Evolutionary conservation across 139 green algal species (phyloP).

Genomic region (Ettlia oleoabundans): DNA sequence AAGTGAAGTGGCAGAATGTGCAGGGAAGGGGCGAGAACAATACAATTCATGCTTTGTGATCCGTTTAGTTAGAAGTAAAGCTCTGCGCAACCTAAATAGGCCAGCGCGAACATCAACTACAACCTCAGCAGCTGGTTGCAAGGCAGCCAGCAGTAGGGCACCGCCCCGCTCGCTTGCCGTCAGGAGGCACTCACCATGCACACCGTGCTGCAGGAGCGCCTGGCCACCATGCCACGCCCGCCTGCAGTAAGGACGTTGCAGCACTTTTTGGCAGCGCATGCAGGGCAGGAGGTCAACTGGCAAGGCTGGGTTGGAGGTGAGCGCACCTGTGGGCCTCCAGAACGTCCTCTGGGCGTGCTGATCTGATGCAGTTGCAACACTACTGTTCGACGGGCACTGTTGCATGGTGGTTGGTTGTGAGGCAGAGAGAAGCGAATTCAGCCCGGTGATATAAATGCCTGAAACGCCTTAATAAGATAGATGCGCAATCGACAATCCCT

Average conservation of each 20-base stretch:
- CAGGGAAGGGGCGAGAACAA: not conserved
- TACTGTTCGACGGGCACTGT: not conserved
- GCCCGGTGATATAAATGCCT: too few species aligned
- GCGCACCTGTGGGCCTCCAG: not conserved
- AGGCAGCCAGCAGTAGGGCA: too few species aligned
- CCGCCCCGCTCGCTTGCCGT: too few species aligned
- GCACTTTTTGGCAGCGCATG: not conserved
- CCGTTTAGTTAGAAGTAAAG: too few species aligned
- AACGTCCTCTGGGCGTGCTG: not conserved
- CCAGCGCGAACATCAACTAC: too few species aligned
- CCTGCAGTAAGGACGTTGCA: not conserved
- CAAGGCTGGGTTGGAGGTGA: not conserved
- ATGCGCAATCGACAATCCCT: too few species aligned
- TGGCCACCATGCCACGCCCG: not conserved
- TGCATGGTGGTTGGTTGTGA: not conserved
- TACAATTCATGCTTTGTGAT: too few species aligned
- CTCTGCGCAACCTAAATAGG: too few species aligned
- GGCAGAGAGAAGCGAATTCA: not conserved
- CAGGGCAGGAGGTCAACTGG: not conserved
- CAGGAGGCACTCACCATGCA: conserved; percentile 28
- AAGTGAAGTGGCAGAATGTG: not conserved
- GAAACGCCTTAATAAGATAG: too few species aligned
- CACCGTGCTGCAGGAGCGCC: not conserved
- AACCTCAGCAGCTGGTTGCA: too few species aligned
- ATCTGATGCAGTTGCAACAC: not conserved